phyloP scores from a whole-genome alignment of 192 early-diverging fungal species.

The Mortierella alpina region DNA sequence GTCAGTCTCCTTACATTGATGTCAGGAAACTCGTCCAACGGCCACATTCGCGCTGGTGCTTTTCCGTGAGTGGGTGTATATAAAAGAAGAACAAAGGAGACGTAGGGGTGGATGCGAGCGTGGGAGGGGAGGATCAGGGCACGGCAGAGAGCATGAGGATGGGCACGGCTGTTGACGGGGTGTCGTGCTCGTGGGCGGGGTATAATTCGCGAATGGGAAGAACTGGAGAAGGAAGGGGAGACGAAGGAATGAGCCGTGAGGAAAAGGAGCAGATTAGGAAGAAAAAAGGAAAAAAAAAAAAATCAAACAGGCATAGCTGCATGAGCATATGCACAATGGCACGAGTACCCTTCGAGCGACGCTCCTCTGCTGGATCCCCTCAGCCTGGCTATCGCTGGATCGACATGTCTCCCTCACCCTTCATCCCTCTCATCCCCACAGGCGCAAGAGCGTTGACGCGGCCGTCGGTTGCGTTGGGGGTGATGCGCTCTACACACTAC shows the following conservation, averaged over 20 bases:
- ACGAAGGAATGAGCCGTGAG: background rate
- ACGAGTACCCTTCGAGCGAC: too few relatives aligned
- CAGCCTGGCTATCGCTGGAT: too few relatives aligned
- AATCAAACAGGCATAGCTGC: background rate
- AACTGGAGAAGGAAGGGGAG: background rate
- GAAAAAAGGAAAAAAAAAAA: background rate
- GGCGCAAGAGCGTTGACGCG: background rate
- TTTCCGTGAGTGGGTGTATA: background rate
- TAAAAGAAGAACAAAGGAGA: background rate
- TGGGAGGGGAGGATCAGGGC: background rate
- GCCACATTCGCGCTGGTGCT: conserved; percentile 41
- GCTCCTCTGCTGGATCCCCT: too few relatives aligned
- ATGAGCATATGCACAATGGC: background rate
- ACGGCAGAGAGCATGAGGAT: background rate
- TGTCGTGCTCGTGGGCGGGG: conserved; percentile 10
- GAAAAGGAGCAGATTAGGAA: background rate
- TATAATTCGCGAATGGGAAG: conserved; percentile 11
- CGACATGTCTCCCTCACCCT: background rate
- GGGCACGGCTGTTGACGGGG: background rate
- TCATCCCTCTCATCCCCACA: background rate
- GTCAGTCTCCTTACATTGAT: conserved; percentile 34
- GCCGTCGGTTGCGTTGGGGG: background rate
- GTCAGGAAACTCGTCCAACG: conserved; percentile 53
- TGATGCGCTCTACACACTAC: too few relatives aligned
- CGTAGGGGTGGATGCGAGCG: background rate